Evolutionary conservation across 305 asterid species (phyloP).

Genomic region (Fraxinus velutina): DNA sequence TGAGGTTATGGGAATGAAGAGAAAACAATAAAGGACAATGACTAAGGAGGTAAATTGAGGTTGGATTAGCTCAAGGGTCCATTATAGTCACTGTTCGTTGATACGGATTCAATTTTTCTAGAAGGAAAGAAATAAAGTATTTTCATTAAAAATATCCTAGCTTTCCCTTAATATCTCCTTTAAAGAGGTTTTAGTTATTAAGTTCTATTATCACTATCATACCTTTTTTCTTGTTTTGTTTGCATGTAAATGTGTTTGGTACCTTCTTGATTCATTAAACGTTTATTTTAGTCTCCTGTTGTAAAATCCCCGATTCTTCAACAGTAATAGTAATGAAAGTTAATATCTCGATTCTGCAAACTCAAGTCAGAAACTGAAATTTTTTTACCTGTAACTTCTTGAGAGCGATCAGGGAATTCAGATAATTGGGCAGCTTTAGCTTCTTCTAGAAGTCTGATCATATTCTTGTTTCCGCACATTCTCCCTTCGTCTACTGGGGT

Average conservation of each 20-base stretch:
- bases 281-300: not conserved
- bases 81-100: not conserved
- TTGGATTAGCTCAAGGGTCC: not conserved
- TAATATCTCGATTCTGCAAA: not conserved
- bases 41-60: not conserved
- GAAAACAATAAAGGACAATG: not conserved
- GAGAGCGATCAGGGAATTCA: conserved; percentile 34
- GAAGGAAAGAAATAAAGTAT: not conserved
- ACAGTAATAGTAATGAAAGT: not conserved
- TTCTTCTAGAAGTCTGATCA: conserved; percentile 59
- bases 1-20: not conserved
- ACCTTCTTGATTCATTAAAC: not conserved
- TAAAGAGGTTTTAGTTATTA: not conserved
- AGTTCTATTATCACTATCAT: not conserved
- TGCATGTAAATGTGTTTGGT: not conserved
- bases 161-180: not conserved
- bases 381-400: conserved; percentile 48
- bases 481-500: conserved; percentile 71
- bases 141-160: not conserved
- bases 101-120: not conserved
- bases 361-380: not conserved
- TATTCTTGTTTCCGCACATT: conserved; percentile 59
- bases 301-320: not conserved
- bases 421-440: conserved; percentile 47
- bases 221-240: not conserved